These are phyloP conservation scores for Trichosporon sp. DNA, from an alignment of 1,284 basidiomycete genomes.

Conservation along the genomic window DNA sequence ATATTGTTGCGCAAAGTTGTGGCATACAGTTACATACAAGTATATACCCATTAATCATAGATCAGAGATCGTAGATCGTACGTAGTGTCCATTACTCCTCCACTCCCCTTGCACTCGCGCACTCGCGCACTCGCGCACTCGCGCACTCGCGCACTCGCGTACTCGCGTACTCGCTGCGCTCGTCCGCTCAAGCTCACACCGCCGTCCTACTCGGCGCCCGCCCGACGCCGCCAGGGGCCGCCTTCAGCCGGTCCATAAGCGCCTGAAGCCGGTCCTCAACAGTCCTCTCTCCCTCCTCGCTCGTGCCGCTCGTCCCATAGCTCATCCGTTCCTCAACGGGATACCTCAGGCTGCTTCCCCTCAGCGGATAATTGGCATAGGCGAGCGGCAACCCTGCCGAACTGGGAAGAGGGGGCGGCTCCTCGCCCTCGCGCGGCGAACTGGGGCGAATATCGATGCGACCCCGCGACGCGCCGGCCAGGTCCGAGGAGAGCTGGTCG, in stretches of 20 bases:
- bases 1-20: no score
- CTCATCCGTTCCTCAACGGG: neutral
- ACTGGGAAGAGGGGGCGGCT: neutral
- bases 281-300: conserved; percentile 26
- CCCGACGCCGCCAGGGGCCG: conserved; percentile 32
- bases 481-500: conserved; percentile 46
- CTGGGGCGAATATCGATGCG: conserved; percentile 47
- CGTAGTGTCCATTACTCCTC: no score
- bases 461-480: conserved; percentile 42
- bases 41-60: no score
- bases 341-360: neutral
- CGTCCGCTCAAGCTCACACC: neutral
- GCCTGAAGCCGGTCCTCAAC: conserved; percentile 54
- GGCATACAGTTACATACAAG: no score
- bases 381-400: neutral
- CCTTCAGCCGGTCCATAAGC: conserved; percentile 47
- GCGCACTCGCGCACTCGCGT: no score
- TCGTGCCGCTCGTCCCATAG: conserved; percentile 19
- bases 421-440: neutral
- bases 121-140: no score
- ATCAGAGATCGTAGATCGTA: no score
- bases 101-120: no score
- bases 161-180: neutral
- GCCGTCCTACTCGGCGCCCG: neutral
- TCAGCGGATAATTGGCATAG: neutral